phyloP scores from a whole-genome alignment of 345 rosid genomes.

The Stellera chamaejasme region DNA sequence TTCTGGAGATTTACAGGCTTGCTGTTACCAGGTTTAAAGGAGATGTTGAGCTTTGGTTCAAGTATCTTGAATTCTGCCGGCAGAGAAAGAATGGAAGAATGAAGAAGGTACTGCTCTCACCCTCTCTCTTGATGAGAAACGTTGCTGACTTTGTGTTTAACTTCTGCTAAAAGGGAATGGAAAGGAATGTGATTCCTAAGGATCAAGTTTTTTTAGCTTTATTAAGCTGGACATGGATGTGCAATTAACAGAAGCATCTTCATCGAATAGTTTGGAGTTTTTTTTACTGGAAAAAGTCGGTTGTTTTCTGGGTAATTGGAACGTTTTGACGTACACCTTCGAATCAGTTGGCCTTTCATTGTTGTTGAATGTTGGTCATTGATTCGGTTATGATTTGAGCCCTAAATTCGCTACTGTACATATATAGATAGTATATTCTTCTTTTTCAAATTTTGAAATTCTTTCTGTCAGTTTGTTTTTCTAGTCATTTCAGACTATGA shows the following conservation, averaged over 20 bases:
- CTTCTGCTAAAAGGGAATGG: too few species aligned
- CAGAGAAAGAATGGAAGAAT: constrained; percentile 69
- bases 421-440: too few species aligned
- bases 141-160: background rate
- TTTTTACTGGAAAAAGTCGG: background rate
- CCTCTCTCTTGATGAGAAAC: background rate
- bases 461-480: background rate
- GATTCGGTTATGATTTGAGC: background rate
- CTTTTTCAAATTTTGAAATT: background rate
- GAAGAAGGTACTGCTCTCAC: constrained; percentile 54
- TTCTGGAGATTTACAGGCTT: constrained; percentile 57
- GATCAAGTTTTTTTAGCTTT: too few species aligned
- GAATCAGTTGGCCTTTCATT: background rate
- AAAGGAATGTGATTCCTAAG: too few species aligned
- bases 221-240: too few species aligned
- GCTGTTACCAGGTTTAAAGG: constrained; percentile 79
- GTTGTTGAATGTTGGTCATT: constrained; percentile 6
- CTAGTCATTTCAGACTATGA: too few species aligned
- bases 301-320: background rate
- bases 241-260: background rate
- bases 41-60: constrained; percentile 79
- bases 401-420: too few species aligned
- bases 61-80: constrained; percentile 75
- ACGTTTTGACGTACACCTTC: background rate
- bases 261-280: background rate